Conservation (phyloP, 2,329 filamentous ascomycete genomes). For the Fusarium sp. region DNA sequence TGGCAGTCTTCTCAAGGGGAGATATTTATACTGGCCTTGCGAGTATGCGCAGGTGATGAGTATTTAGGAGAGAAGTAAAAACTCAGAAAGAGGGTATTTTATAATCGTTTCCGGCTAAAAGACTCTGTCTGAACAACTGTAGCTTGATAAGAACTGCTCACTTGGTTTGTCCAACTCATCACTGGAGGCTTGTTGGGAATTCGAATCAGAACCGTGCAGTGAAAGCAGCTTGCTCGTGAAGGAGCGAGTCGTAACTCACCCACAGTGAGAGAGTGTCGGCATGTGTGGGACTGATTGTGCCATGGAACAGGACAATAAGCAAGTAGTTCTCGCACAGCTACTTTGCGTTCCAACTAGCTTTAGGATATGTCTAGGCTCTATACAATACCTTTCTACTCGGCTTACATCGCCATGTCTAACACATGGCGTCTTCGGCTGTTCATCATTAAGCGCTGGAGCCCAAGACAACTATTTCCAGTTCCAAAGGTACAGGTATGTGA, state of each 20-base stretch:
- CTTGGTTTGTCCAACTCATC: background rate
- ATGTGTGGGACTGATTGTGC: background rate
- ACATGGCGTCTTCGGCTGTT: background rate
- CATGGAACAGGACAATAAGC: background rate
- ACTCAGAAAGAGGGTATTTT: background rate
- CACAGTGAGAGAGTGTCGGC: background rate
- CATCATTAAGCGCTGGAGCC: background rate
- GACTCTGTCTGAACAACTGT: background rate
- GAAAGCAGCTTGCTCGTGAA: background rate
- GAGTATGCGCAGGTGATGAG: background rate
- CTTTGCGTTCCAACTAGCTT: background rate
- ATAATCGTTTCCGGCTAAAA: background rate
- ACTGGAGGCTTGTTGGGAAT: background rate
- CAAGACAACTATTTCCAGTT: background rate
- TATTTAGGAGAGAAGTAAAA: background rate
- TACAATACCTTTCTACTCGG: background rate
- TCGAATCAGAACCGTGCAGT: background rate
- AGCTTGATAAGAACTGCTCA: background rate
- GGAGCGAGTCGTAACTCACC: background rate
- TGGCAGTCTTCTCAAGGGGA: background rate
- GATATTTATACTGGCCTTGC: background rate
- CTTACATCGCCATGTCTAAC: background rate
- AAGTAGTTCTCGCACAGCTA: background rate
- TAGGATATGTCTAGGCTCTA: background rate
- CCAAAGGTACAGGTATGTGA: no score